Percentiles rank a stretch among this genome's conserved stretches.
Conservation (phyloP, 805 yeast genomes). For the Sungouiozyma ichnusensis region DNA sequence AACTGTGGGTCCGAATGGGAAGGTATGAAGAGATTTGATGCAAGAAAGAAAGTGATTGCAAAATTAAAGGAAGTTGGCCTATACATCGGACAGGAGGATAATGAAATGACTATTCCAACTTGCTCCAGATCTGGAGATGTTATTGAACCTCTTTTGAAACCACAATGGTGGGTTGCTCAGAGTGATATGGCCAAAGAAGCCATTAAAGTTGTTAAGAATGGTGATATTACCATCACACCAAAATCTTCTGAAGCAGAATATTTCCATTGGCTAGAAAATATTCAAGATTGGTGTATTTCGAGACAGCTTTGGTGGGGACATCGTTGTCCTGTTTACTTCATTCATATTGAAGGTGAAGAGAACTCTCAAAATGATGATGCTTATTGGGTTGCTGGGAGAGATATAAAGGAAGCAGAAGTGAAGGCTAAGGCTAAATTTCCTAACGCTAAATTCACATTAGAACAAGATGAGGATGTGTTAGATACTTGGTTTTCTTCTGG, state of each 20-base stretch:
- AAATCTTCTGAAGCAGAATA: constrained; percentile 86
- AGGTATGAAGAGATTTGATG: constrained; percentile 91
- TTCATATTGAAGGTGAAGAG: constrained; percentile 62
- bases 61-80: constrained; percentile 64
- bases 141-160: constrained; percentile 92
- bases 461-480: constrained; percentile 95
- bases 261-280: constrained; percentile 89
- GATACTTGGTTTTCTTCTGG: constrained; percentile 99
- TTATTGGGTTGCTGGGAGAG: constrained; percentile 89
- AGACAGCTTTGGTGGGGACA: constrained; percentile 96
- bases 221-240: constrained; percentile 74
- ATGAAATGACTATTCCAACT: constrained; percentile 89
- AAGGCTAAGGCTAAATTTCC: constrained; percentile 74
- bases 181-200: constrained; percentile 81
- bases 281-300: constrained; percentile 99
- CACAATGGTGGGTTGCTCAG: constrained; percentile 99
- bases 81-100: constrained; percentile 76
- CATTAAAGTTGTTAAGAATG: constrained; percentile 71
- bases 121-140: constrained; percentile 96
- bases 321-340: constrained; percentile 92
- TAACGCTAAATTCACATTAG: constrained; percentile 56
- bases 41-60: constrained; percentile 76
- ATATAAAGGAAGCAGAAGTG: constrained; percentile 66
- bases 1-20: constrained; percentile 81
- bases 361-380: constrained; percentile 51